Evolutionary conservation across 2,329 filamentous ascomycete genomes (phyloP).

Genomic region (Rhytidhysteron rufulum): DNA sequence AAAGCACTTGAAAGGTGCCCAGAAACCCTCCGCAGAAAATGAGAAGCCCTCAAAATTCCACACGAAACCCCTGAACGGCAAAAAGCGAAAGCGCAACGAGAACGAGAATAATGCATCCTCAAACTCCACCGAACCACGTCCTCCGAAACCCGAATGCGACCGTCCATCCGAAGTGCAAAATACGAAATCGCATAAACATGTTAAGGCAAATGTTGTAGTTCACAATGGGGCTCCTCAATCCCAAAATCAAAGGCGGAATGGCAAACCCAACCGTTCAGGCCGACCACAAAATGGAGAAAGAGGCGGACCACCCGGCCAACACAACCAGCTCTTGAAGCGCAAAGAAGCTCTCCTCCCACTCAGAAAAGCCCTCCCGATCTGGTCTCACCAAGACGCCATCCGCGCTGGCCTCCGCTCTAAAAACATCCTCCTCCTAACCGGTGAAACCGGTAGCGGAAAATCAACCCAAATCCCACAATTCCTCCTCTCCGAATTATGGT

Average conservation of each 20-base stretch:
- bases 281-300: neutral
- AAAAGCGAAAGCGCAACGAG: slow-evolving; percentile 29
- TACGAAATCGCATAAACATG: neutral
- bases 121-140: slow-evolving; percentile 13
- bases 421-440: slow-evolving; percentile 78
- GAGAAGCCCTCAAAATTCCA: slow-evolving; percentile 2
- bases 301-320: neutral
- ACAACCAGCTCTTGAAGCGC: slow-evolving; percentile 34
- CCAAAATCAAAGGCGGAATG: neutral
- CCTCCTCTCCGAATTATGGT: slow-evolving; percentile 76
- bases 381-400: slow-evolving; percentile 68
- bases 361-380: slow-evolving; percentile 75
- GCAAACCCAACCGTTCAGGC: neutral
- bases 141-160: neutral
- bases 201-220: slow-evolving; percentile 1
- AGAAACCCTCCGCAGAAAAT: slow-evolving; percentile 12
- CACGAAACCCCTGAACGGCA: slow-evolving; percentile 13
- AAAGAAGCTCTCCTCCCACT: slow-evolving; percentile 46
- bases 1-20: slow-evolving; percentile 35
- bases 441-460: slow-evolving; percentile 95
- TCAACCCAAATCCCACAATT: slow-evolving; percentile 96
- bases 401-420: slow-evolving; percentile 57
- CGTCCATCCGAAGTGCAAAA: neutral
- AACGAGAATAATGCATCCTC: slow-evolving; percentile 3
- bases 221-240: neutral